Conservation (phyloP, 2,329 filamentous ascomycete species). For the Penicillium italicum region DNA sequence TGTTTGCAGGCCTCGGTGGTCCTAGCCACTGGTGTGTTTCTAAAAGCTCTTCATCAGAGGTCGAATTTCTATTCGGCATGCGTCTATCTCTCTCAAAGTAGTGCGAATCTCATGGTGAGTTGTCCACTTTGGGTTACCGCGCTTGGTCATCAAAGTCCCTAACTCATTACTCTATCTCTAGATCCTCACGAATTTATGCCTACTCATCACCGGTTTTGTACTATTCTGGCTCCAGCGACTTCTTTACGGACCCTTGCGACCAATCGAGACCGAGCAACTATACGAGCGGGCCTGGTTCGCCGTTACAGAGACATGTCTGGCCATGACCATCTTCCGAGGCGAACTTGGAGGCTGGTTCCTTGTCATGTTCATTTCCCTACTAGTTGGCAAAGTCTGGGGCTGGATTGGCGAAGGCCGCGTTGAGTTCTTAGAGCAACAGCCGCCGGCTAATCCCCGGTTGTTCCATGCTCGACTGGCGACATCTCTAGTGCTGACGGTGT, state of each 20-base stretch:
- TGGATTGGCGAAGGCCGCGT: slow-evolving; percentile 97
- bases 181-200: slow-evolving; percentile 87
- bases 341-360: slow-evolving; percentile 93
- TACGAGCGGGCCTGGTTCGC: slow-evolving; percentile 99
- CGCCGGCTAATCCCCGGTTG: slow-evolving; percentile 78
- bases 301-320: slow-evolving; percentile 91
- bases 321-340: slow-evolving; percentile 97
- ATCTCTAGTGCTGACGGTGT: slow-evolving; percentile 72
- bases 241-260: slow-evolving; percentile 83
- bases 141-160: neutral
- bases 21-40: slow-evolving; percentile 76
- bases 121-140: neutral
- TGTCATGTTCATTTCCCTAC: slow-evolving; percentile 88
- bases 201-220: slow-evolving; percentile 74
- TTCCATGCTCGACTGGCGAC: slow-evolving; percentile 80
- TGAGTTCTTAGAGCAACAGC: slow-evolving; percentile 92
- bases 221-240: slow-evolving; percentile 85
- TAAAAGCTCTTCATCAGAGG: slow-evolving; percentile 89
- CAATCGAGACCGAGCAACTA: slow-evolving; percentile 92
- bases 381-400: slow-evolving; percentile 95
- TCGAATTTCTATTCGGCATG: slow-evolving; percentile 98
- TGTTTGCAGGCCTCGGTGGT: slow-evolving; percentile 66
- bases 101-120: slow-evolving; percentile 83
- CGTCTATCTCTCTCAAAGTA: slow-evolving; percentile 94
- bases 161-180: slow-evolving; percentile 34